Conservation (phyloP, 495 filamentous ascomycete genomes). For the Penicillium flavigenum region DNA sequence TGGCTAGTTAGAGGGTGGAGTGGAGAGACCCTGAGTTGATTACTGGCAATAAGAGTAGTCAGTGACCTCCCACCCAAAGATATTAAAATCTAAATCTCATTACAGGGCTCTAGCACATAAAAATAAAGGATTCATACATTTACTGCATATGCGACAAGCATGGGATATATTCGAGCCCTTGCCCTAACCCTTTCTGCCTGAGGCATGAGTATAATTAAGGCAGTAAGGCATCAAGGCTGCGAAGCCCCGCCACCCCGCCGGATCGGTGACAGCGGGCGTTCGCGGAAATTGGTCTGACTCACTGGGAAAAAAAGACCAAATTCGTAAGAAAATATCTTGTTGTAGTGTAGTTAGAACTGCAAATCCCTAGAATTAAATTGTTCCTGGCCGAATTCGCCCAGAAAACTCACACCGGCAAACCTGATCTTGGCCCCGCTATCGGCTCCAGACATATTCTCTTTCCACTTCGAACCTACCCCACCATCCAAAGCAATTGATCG, state of each 20-base stretch:
- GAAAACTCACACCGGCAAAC: conserved; percentile 12
- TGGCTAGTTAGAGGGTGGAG: too few species aligned
- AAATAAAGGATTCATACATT: too few species aligned
- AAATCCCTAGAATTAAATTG: background rate
- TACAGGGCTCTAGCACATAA: too few species aligned
- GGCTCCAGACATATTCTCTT: conserved; percentile 12
- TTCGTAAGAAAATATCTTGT: background rate
- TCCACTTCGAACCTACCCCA: conserved; percentile 10
- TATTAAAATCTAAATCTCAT: too few species aligned
- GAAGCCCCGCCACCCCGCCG: conserved; percentile 19
- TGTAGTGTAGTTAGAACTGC: background rate
- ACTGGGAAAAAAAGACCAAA: conserved; percentile 17
- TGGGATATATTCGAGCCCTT: conserved; percentile 5
- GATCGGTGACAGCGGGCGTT: conserved; percentile 7
- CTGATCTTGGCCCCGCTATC: conserved; percentile 15
- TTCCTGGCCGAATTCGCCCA: background rate
- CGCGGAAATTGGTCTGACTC: conserved; percentile 13
- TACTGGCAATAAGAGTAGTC: too few species aligned
- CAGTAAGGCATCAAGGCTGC: conserved; percentile 8
- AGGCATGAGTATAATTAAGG: background rate
- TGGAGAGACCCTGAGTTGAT: too few species aligned
- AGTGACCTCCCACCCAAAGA: too few species aligned
- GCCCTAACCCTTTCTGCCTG: conserved; percentile 8
- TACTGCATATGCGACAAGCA: background rate
- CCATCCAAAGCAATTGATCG: conserved; percentile 16